Evolutionary conservation across 164 flowering plant genomes (phyloP).

Genomic region (Chimonanthus salicifolius): DNA sequence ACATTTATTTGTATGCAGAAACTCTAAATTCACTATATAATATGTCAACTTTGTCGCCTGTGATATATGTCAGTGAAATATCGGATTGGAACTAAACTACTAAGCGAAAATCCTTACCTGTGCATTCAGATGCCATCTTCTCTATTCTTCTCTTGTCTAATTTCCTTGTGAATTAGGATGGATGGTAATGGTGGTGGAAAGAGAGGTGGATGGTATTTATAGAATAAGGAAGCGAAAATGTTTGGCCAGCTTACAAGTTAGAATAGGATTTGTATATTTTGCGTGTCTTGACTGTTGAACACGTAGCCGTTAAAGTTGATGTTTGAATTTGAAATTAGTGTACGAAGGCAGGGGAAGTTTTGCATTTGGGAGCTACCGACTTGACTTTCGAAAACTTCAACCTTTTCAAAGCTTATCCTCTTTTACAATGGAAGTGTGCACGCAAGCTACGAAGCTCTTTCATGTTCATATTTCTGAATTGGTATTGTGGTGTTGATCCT

Average conservation of each 20-base stretch:
- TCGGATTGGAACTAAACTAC: not conserved
- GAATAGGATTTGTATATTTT: not conserved
- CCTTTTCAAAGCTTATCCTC: not conserved
- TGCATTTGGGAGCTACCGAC: not conserved
- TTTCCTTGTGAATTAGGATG: not conserved
- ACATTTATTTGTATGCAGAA: too few species aligned
- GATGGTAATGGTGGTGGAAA: not conserved
- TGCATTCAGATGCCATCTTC: not conserved
- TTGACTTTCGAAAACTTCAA: not conserved
- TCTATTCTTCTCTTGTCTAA: not conserved
- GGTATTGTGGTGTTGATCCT: too few species aligned
- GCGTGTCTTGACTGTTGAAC: not conserved
- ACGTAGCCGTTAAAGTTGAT: not conserved
- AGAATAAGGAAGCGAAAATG: not conserved
- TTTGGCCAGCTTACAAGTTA: not conserved
- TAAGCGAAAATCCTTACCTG: not conserved
- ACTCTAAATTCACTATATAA: not conserved
- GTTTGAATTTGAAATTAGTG: not conserved
- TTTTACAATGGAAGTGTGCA: not conserved
- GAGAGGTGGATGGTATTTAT: not conserved
- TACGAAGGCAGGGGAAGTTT: too few species aligned
- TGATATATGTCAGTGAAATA: too few species aligned
- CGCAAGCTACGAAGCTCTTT: too few species aligned
- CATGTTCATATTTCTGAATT: too few species aligned
- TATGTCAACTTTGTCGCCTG: too few species aligned